A percentile compares a stretch with the other conserved stretches of the same genome.
phyloP scores from a whole-genome alignment of 1,284 basidiomycete genomes.

The Leccinum fuscescens region DNA sequence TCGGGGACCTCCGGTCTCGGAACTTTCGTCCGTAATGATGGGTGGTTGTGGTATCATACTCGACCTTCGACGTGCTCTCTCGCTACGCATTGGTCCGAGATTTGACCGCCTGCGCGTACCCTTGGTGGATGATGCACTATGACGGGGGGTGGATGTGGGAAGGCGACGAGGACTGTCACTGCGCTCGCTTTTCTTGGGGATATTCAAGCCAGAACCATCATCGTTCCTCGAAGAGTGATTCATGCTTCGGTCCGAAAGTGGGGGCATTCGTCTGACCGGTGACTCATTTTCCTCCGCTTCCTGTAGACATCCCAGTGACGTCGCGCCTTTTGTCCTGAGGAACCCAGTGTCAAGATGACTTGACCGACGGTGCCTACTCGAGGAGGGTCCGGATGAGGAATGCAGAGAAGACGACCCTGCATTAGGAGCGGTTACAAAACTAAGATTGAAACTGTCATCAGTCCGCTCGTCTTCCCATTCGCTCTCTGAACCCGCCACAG shows the following conservation, averaged over 20 bases:
- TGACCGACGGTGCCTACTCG: conserved; percentile 48
- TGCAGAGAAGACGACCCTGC: conserved; percentile 18
- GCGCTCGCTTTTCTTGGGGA: conserved; percentile 38
- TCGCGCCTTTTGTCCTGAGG: conserved; percentile 55
- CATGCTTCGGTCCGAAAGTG: conserved; percentile 62
- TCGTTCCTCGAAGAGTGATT: conserved; percentile 39
- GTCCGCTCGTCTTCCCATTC: conserved; percentile 88
- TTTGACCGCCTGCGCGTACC: conserved; percentile 62
- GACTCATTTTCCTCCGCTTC: conserved; percentile 66
- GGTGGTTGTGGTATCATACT: conserved; percentile 68
- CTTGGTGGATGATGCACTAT: conserved; percentile 37
- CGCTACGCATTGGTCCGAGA: conserved; percentile 66
- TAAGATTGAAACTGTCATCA: conserved; percentile 64
- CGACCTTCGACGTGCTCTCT: conserved; percentile 69
- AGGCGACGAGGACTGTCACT: conserved; percentile 48
- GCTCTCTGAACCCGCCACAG: conserved; percentile 66
- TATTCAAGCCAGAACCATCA: conserved; percentile 20
- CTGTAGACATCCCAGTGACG: conserved; percentile 59
- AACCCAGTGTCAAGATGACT: conserved; percentile 68
- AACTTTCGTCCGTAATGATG: conserved; percentile 23
- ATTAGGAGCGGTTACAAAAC: conserved; percentile 42
- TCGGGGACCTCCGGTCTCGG: conserved; percentile 37
- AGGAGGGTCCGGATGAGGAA: conserved; percentile 20
- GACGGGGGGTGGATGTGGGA: conserved; percentile 47
- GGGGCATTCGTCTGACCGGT: conserved; percentile 36